Evolutionary conservation across 1,284 basidiomycete genomes (phyloP), one percentile per base, ranked within the genome.

Genomic region (Ceratobasidium sp.): DNA sequence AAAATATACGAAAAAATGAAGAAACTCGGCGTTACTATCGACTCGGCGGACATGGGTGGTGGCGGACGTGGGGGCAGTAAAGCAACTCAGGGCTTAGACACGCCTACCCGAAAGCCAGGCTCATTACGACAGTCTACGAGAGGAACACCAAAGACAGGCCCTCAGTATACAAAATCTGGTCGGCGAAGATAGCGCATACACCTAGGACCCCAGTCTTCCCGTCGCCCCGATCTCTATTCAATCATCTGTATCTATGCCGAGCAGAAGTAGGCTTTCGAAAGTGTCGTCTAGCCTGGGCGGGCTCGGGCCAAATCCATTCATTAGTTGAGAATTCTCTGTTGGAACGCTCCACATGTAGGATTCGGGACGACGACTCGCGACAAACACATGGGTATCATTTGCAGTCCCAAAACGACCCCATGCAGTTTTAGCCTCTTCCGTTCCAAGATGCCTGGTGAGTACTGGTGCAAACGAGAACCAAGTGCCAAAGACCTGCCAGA

Each of bases 1-100:
- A 77, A 93, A 93, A 80, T 93, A 92, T 90, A 91, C 78, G 89
- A 91, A 78, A 93, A 92, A 82, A 79, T 93, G 79, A 92, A 89
- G 80, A 85, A 86, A 76, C 92, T 88, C 79, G 91, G 91, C 36
- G 78, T 87, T 21, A 80, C 82, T 32, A 77, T 73, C n/a, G 72
- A 72, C 58, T 72, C 52, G 39, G 43, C 67, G 6, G 67, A 70
- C 6, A 70, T 70, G 67, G 55, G 67, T 28, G 67, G 67, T 36
- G 67, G 67, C 18, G 67, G 67, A n/a, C 67, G 67, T 16, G 67
- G 67, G 12, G 67, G 67, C 1, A 70, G 67, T 21, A 70, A 70
- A 26, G 67, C 67, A 46, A 70, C 67, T 18, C 53, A 70, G 23
- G 55, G 23, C 10, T 34, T 58, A 21, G 67, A 59, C 16, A 57